phyloP scores from a whole-genome alignment of 2,329 filamentous ascomycete genomes.

The Fusarium sp. region DNA sequence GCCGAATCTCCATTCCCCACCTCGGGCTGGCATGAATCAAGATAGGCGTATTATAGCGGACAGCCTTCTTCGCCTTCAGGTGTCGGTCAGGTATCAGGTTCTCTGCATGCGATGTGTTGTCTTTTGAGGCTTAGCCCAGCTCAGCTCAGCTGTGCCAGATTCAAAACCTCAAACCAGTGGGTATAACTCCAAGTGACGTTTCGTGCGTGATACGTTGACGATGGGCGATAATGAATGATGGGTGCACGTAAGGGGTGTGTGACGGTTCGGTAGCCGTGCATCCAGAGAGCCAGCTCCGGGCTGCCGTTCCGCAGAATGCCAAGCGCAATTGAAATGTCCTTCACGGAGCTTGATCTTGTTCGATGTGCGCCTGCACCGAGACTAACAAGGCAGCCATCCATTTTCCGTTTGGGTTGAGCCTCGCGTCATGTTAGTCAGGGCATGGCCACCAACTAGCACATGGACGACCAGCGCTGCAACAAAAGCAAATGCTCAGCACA shows the following conservation, averaged over 20 bases:
- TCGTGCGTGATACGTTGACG: conserved; percentile 9
- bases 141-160: conserved; percentile 18
- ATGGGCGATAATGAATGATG: conserved; percentile 19
- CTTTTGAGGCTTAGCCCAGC: conserved; percentile 29
- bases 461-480: conserved; percentile 27
- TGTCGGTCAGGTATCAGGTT: conserved; percentile 4
- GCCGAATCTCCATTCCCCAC: conserved; percentile 32
- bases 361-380: conserved; percentile 31
- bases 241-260: conserved; percentile 35
- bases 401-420: conserved; percentile 28
- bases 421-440: conserved; percentile 40
- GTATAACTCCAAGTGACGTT: conserved; percentile 29
- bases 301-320: conserved; percentile 37
- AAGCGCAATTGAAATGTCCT: conserved; percentile 36
- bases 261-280: conserved; percentile 33
- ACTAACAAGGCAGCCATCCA: conserved; percentile 29
- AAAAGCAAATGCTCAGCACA: conserved; percentile 16
- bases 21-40: conserved; percentile 28
- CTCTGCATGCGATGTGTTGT: conserved; percentile 19
- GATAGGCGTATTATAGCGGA: conserved; percentile 1
- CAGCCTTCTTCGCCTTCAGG: conserved; percentile 4
- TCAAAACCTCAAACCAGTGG: conserved; percentile 25
- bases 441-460: conserved; percentile 27
- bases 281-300: conserved; percentile 42
- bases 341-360: conserved; percentile 30